These are phyloP conservation scores for Globisporangium barbulae DNA, from an alignment of 352 stramenopile species.

Conservation along the genomic window DNA sequence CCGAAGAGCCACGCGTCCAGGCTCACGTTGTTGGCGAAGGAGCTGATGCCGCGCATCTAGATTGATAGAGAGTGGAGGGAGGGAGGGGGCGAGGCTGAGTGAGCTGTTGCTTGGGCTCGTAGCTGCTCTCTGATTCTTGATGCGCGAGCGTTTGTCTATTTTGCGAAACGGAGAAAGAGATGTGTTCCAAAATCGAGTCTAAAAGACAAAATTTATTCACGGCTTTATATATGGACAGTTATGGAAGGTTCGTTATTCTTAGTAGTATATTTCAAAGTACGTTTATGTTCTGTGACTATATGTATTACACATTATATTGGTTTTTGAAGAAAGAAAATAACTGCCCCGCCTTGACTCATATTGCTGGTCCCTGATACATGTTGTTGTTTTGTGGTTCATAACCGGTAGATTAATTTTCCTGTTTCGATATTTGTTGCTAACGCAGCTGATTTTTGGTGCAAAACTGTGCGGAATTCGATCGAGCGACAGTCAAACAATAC, in stretches of 20 bases:
- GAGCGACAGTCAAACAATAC: neutral
- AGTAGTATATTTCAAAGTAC: neutral
- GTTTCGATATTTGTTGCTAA: too few species aligned
- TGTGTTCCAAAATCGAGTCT: neutral
- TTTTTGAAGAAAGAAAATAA: neutral
- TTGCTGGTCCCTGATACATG: neutral
- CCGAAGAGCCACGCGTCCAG: slow-evolving; percentile 84
- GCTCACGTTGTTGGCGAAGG: slow-evolving; percentile 38
- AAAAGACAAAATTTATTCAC: too few species aligned
- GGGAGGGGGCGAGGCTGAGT: neutral
- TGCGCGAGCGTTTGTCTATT: neutral
- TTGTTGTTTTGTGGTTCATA: too few species aligned
- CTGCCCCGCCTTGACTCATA: neutral
- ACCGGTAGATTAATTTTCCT: too few species aligned
- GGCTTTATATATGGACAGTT: neutral
- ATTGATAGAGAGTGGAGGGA: neutral
- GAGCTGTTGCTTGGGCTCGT: neutral
- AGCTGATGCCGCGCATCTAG: slow-evolving; percentile 39
- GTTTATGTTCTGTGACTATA: neutral
- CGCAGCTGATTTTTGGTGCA: too few species aligned
- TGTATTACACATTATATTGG: neutral
- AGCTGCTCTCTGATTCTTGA: neutral
- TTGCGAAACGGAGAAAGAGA: neutral
- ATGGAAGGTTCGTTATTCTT: neutral
- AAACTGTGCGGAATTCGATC: neutral